Conservation (phyloP, 169 alveolate species). For the Plasmodium fragile region DNA sequence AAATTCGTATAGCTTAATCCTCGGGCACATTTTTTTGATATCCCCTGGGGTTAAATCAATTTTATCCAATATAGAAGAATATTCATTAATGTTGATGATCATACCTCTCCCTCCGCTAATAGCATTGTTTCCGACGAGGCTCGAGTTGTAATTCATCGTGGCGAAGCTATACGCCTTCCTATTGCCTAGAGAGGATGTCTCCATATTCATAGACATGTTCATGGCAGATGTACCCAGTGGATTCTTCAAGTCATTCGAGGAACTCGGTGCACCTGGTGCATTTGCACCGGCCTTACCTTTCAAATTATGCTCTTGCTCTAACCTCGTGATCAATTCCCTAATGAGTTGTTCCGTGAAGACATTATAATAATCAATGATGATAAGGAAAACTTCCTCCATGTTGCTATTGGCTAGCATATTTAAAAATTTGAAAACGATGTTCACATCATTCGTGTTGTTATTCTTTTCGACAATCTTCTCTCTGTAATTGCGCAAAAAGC, state of each 20-base stretch:
- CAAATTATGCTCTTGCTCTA: slow-evolving; percentile 79
- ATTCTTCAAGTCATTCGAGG: slow-evolving; percentile 24
- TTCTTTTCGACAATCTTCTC: slow-evolving; percentile 80
- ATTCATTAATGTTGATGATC: slow-evolving; percentile 48
- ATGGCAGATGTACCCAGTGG: not conserved
- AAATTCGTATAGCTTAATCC: slow-evolving; percentile 65
- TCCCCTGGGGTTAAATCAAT: slow-evolving; percentile 63
- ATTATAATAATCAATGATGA: slow-evolving; percentile 98
- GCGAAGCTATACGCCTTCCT: slow-evolving; percentile 70
- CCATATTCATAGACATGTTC: not conserved
- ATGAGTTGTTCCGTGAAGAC: slow-evolving; percentile 90
- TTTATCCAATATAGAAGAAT: slow-evolving; percentile 64
- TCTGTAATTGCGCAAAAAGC: slow-evolving; percentile 85
- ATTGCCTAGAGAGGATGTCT: slow-evolving; percentile 11
- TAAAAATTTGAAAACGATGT: slow-evolving; percentile 80
- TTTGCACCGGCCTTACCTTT: slow-evolving; percentile 76
- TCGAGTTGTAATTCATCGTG: slow-evolving; percentile 22
- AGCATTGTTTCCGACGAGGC: not conserved
- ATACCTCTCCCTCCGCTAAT: not conserved
- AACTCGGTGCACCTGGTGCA: slow-evolving; percentile 24
- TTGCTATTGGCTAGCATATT: slow-evolving; percentile 81
- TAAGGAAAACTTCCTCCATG: slow-evolving; percentile 97
- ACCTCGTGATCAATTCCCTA: slow-evolving; percentile 86
- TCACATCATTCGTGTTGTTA: slow-evolving; percentile 78
- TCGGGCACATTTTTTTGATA: slow-evolving; percentile 56